These are phyloP conservation scores for Leccinum boreale DNA, from an alignment of 768 basidiomycete genomes.

Conservation along the genomic window DNA sequence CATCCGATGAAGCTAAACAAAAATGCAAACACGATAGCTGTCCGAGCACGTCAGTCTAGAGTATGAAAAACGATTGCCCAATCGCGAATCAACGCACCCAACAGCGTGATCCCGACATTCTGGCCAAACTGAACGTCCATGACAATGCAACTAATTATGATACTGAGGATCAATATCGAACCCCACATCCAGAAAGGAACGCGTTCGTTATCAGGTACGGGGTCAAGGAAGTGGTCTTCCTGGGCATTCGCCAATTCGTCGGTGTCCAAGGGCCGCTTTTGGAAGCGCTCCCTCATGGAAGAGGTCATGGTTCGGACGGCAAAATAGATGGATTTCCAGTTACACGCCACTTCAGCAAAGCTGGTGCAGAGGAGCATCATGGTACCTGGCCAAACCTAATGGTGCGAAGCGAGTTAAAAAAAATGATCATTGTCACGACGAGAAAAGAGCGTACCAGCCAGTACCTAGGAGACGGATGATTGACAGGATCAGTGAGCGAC, in stretches of 20 bases:
- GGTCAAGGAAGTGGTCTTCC: conserved; percentile 45
- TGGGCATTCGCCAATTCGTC: background rate
- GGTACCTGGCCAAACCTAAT: conserved; percentile 26
- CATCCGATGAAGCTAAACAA: conserved; percentile 67
- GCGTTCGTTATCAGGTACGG: conserved; percentile 51
- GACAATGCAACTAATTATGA: conserved; percentile 49
- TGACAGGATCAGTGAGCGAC: conserved; percentile 44
- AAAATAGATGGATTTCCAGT: conserved; percentile 21
- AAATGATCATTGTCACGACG: background rate
- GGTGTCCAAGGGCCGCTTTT: background rate
- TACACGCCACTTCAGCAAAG: conserved; percentile 25
- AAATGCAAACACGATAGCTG: conserved; percentile 54
- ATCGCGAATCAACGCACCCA: conserved; percentile 10
- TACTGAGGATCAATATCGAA: conserved; percentile 44
- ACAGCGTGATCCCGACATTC: conserved; percentile 40
- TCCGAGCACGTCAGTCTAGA: background rate
- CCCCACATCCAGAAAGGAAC: conserved; percentile 58
- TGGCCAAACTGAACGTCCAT: conserved; percentile 52
- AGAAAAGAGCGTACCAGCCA: conserved; percentile 38
- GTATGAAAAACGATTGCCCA: background rate
- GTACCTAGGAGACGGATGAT: conserved; percentile 51
- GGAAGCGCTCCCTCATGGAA: conserved; percentile 6
- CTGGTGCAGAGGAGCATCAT: conserved; percentile 54
- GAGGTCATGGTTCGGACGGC: background rate
- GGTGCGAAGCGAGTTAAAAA: background rate